A percentile compares a stretch with the other conserved stretches of the same genome.
Conservation (phyloP, 805 yeast genomes). For the Suhomyces kilbournensis region DNA sequence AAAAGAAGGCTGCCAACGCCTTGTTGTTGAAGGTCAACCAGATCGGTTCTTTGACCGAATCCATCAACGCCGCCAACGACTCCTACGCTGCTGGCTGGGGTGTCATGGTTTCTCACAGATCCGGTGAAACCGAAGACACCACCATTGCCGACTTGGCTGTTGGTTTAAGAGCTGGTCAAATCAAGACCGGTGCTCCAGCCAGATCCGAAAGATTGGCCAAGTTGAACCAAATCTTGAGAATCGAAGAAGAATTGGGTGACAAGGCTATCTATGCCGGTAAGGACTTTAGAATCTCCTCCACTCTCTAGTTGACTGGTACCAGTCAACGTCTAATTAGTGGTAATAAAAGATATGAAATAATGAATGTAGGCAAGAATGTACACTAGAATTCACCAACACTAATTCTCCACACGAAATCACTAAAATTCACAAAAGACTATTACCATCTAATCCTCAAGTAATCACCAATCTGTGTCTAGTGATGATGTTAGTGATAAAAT, state of each 20-base stretch:
- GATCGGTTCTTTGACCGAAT: constrained; percentile 94
- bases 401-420: too few species aligned
- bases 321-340: too few species aligned
- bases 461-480: too few species aligned
- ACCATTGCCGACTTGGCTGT: constrained; percentile 97
- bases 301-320: constrained; percentile 28
- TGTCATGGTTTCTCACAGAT: constrained; percentile 99
- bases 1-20: constrained; percentile 93
- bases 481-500: too few species aligned
- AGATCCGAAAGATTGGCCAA: constrained; percentile 99
- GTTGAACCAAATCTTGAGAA: constrained; percentile 96
- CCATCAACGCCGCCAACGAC: constrained; percentile 94
- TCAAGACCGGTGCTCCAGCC: constrained; percentile 99
- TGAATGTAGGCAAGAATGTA: too few species aligned
- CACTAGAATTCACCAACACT: too few species aligned
- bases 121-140: constrained; percentile 99
- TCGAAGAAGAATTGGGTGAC: constrained; percentile 97
- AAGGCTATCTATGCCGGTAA: constrained; percentile 95
- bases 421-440: too few species aligned
- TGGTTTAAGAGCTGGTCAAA: constrained; percentile 97
- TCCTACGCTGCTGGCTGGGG: constrained; percentile 98
- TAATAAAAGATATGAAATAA: too few species aligned
- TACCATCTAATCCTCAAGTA: too few species aligned
- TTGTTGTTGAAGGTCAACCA: constrained; percentile 97
- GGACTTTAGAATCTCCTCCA: constrained; percentile 65